Conservation (phyloP, 1,139 yeast species). For the Meyerozyma smithsonii region DNA sequence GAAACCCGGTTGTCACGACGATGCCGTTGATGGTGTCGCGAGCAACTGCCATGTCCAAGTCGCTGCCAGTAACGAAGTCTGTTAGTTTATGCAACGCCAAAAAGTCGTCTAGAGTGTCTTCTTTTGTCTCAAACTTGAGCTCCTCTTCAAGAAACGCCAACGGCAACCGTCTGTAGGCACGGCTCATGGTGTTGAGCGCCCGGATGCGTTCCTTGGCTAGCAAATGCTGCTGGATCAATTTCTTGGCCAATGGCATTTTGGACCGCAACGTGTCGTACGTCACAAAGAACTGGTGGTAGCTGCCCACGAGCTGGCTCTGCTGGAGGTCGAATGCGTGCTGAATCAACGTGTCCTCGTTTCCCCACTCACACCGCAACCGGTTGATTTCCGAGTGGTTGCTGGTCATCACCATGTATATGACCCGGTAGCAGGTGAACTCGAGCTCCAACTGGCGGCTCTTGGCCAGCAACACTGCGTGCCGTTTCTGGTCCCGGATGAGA, state of each 20-base stretch:
- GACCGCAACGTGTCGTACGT: constrained; percentile 10
- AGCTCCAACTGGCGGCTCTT: constrained; percentile 24
- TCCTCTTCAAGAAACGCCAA: constrained; percentile 41
- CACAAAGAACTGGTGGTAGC: constrained; percentile 13
- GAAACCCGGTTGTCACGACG: constrained; percentile 42
- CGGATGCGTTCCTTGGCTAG: constrained; percentile 54
- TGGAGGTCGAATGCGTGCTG: constrained; percentile 24
- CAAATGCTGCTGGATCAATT: constrained; percentile 36
- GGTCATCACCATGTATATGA: constrained; percentile 79
- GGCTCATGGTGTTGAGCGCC: constrained; percentile 55
- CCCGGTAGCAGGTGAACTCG: constrained; percentile 71
- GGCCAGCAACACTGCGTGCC: constrained; percentile 3
- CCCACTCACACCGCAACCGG: constrained; percentile 24
- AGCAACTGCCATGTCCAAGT: constrained; percentile 44
- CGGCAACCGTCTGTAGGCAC: constrained; percentile 55
- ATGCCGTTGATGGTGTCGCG: constrained; percentile 38
- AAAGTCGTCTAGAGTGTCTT: constrained; percentile 28
- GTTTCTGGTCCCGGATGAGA: constrained; percentile 17
- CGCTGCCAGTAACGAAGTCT: constrained; percentile 24
- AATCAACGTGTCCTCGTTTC: constrained; percentile 22
- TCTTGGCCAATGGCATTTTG: constrained; percentile 21
- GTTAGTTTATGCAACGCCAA: constrained; percentile 36
- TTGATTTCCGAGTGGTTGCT: constrained; percentile 52
- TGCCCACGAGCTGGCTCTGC: constrained; percentile 7
- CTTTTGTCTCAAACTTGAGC: constrained; percentile 39